Evolutionary conservation across 495 filamentous ascomycete genomes (phyloP), one percentile per base, ranked within the genome.

Genomic region (Hypomontagnella monticulosa): DNA sequence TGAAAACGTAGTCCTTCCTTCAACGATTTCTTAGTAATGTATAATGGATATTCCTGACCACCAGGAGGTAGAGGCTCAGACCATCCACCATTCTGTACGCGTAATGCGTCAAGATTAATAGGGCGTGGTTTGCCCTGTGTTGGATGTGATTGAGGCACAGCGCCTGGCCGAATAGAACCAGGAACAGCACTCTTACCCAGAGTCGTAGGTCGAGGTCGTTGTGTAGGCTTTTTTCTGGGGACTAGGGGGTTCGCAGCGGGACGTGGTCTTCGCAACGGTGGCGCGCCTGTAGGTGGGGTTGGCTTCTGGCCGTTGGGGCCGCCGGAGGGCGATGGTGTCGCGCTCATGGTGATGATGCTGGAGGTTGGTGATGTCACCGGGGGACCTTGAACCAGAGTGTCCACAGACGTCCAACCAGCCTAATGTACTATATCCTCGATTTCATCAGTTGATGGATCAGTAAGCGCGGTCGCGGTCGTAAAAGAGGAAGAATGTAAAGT

Each of bases 1-100:
- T 99, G 96, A 67, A 93, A 85, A 49, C 95, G 89, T 27, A 97
- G 72, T 4, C 89, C 92, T 63, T 96, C 89, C 62, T 91, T 82
- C 33, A 98, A 71, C 6, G 87, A 86, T 63, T 87, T 84, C 74
- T 95, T 96, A 7, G 93, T 94, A 6, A 90, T 90, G 18, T 90
- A 83, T 14, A 99, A 74, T 6, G 91, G 90, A 66, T 86, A 91
- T 33, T 93, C 91, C 5, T 77, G 65, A 61, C 82, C 87, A 5
- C 67, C 64, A 0, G 79, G 83, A 9, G 87, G 76, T 3, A 84
- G 72, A 34, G 83, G 79, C 3, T 83, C 79, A 32, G 84, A 87
- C 78, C 90, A 92, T 14, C 88, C 89, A 51, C 85, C 86, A 63
- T 76, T 84, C 75, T 67, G 75, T 63, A 53, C 75, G 69, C 76